A percentile compares a stretch with the other conserved stretches of the same genome.
phyloP scores from a whole-genome alignment of 169 alveolate species.

The Perkinsus marinus region DNA sequence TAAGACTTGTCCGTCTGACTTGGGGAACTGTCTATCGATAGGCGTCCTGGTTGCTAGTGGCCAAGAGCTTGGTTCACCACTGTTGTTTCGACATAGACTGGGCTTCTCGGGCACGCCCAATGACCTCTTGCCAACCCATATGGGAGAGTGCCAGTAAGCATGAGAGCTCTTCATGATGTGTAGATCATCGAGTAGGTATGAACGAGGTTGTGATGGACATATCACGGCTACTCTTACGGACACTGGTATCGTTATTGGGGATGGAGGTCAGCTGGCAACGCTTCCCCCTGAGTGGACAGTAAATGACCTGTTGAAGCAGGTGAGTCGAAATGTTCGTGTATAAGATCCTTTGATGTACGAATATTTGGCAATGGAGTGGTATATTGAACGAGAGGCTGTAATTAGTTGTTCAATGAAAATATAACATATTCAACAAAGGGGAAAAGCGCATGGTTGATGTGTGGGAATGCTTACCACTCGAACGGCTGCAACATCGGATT shows the following conservation, averaged over 20 bases:
- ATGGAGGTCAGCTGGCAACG: constrained; percentile 12
- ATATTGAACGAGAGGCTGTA: too few relatives aligned
- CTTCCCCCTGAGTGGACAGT: constrained; percentile 23
- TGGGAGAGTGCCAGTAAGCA: constrained; percentile 63
- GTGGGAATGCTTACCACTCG: too few relatives aligned
- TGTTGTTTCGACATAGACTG: constrained; percentile 61
- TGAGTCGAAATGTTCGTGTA: not conserved
- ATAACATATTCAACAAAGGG: too few relatives aligned
- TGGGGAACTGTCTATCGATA: not conserved
- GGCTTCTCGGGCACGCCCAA: constrained; percentile 86
- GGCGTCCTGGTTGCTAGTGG: constrained; percentile 39
- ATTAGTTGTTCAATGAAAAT: too few relatives aligned
- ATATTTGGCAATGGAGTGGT: not conserved
- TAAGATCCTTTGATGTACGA: too few relatives aligned
- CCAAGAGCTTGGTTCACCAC: constrained; percentile 70
- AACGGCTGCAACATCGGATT: too few relatives aligned
- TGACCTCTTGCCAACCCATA: constrained; percentile 70
- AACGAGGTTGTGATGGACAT: constrained; percentile 69
- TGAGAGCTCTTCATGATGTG: not conserved
- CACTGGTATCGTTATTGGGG: constrained; percentile 38
- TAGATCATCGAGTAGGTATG: not conserved
- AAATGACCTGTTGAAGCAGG: constrained; percentile 1
- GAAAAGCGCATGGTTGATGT: too few relatives aligned
- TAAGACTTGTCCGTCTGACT: constrained; percentile 28
- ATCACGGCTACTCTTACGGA: constrained; percentile 52